Base-by-base conservation (phyloP, 371 early-diverging fungal genomes). In the Scutellospora calospora region DNA sequence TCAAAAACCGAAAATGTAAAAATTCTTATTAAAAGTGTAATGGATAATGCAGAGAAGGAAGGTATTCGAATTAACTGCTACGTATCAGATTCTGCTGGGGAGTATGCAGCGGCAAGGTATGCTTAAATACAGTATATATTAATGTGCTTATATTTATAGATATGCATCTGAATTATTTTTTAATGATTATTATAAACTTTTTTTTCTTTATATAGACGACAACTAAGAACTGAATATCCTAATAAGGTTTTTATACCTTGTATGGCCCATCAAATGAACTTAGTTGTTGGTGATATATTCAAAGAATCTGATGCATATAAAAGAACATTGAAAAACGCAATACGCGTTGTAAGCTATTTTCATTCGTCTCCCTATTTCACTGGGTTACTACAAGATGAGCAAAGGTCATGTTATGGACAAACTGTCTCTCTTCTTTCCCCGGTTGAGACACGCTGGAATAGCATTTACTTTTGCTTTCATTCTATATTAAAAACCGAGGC, bases 251-350 rank as follows among this genome's bases (percentile, higher is more conserved):
- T 74, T 35, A 54, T 57, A 54, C 38, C 57, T 31, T 74, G 74
- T 57, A 74, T 74, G 54, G 22, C 75, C 16, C 59, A 74, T 57
- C 59, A 74, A 74, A 31, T 74, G 3, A 74, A 74, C n/a, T 74
- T 74, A 49, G 27, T 71, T 71, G 8, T 71, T 27, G 51, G 45
- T 9, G 22, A 71, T 41, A 71, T 51, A 35, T 71, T 71, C 51
- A 71, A 74, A 57, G 74, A 74, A 57, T 74, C 57, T 18, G 35
- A 55, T 55, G 11, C 0, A 31, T 74, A 57, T 33, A 74, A 38
- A 74, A 55, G 16, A 57, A 31, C 38, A 29, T 74, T 33, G 35
- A 55, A 54, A 74, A 74, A 57, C 5, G 59, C 74, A 31, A 33
- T 74, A 29, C 35, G 1, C 1, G 33, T 74, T 74, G 57, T 74